These are phyloP conservation scores for Tricharina praecox DNA, from an alignment of 495 filamentous ascomycete species.

Conservation along the genomic window DNA sequence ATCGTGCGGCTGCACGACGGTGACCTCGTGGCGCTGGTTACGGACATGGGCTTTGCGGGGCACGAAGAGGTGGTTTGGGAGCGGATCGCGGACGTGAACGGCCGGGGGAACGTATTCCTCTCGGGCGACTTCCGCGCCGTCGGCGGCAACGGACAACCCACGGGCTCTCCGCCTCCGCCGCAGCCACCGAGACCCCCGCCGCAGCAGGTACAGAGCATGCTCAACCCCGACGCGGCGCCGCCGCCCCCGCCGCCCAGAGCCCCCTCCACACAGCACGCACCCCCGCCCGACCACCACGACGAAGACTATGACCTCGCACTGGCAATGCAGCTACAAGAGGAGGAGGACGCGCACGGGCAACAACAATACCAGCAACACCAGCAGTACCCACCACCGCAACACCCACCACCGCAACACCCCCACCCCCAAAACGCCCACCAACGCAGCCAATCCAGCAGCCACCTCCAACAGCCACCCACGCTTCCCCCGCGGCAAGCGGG, in stretches of 20 bases:
- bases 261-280: slow-evolving; percentile 8
- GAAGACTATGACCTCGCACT: slow-evolving; percentile 58
- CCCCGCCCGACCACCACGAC: slow-evolving; percentile 6
- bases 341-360: slow-evolving; percentile 49
- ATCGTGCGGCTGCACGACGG: slow-evolving; percentile 44
- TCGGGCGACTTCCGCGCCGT: slow-evolving; percentile 82
- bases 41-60: slow-evolving; percentile 72
- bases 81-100: slow-evolving; percentile 70
- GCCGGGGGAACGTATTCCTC: slow-evolving; percentile 66
- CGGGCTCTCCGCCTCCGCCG: slow-evolving; percentile 8
- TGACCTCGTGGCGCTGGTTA: slow-evolving; percentile 64
- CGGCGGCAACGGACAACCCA: slow-evolving; percentile 33
- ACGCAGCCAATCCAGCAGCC: no score
- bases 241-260: slow-evolving; percentile 1
- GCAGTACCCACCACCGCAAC: slow-evolving; percentile 2
- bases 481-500: slow-evolving; percentile 1
- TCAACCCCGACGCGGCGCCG: slow-evolving; percentile 12
- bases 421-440: no score
- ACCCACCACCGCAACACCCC: neutral
- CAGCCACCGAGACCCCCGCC: neutral
- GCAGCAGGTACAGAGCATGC: slow-evolving; percentile 11
- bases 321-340: slow-evolving; percentile 67
- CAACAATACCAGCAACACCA: slow-evolving; percentile 27
- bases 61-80: slow-evolving; percentile 96
- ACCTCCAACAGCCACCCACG: neutral